Evolutionary conservation across 352 stramenopile species (phyloP).

Genomic region (Phytophthora foliorum): DNA sequence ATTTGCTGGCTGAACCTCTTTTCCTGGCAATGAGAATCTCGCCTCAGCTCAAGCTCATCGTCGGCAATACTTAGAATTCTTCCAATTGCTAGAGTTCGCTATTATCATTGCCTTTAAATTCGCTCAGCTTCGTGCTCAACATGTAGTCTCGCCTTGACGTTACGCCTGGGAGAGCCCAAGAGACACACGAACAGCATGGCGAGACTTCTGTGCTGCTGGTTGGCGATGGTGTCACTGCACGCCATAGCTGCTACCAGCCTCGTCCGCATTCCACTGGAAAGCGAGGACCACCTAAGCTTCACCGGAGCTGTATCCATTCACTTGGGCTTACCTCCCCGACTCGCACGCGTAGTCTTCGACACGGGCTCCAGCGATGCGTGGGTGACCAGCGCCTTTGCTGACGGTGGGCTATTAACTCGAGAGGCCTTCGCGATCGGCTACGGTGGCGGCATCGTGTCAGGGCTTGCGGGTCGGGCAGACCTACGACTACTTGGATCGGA

Average conservation of each 20-base stretch:
- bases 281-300: conserved; percentile 24
- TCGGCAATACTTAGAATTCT: no score
- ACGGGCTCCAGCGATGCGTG: conserved; percentile 36
- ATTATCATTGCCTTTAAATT: no score
- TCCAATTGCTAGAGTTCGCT: no score
- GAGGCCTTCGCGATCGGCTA: conserved; percentile 20
- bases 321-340: conserved; percentile 6
- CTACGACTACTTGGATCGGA: conserved; percentile 9
- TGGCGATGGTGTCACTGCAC: neutral
- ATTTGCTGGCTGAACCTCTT: no score
- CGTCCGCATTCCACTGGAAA: conserved; percentile 24
- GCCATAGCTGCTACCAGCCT: neutral
- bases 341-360: conserved; percentile 28
- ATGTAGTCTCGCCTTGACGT: neutral
- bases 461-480: conserved; percentile 8
- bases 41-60: no score
- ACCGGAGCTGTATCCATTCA: conserved; percentile 10
- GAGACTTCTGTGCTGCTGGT: neutral
- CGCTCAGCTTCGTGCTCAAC: no score
- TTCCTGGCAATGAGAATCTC: no score
- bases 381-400: conserved; percentile 7
- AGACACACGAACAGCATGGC: neutral
- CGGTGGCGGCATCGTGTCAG: conserved; percentile 28
- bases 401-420: neutral
- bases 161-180: neutral